Evolutionary conservation across 2,329 filamentous ascomycete species (phyloP).

Genomic region (Diaporthe aspalathi): DNA sequence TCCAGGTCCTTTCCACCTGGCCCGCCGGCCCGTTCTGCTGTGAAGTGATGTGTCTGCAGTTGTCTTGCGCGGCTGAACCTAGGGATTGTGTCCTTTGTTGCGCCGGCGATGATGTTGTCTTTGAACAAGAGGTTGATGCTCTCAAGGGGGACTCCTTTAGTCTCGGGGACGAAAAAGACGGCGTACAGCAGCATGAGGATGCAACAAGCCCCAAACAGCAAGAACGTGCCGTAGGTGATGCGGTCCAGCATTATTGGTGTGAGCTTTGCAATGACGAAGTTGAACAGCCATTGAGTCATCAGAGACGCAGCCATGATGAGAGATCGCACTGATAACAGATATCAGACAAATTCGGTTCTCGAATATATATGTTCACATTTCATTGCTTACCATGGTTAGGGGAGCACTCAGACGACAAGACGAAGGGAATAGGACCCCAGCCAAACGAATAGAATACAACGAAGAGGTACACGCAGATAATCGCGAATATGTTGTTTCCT

Average conservation of each 20-base stretch:
- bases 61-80: conserved; percentile 32
- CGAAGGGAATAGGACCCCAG: conserved; percentile 46
- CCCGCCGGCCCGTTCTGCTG: background rate
- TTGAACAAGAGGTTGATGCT: conserved; percentile 37
- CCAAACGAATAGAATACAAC: conserved; percentile 50
- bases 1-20: conserved; percentile 31
- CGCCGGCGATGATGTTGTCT: conserved; percentile 37
- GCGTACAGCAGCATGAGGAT: conserved; percentile 59
- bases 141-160: conserved; percentile 62
- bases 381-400: conserved; percentile 40
- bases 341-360: background rate
- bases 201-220: conserved; percentile 63
- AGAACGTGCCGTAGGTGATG: conserved; percentile 62
- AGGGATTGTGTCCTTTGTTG: conserved; percentile 36
- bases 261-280: conserved; percentile 53
- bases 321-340: conserved; percentile 39
- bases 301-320: conserved; percentile 43
- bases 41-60: conserved; percentile 22
- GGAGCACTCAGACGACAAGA: conserved; percentile 44
- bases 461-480: conserved; percentile 59
- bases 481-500: conserved; percentile 58
- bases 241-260: conserved; percentile 56
- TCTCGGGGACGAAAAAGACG: conserved; percentile 63
- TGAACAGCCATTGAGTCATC: conserved; percentile 51
- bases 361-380: no score